Percentiles rank a stretch among this genome's conserved stretches.
Evolutionary conservation across 164 flowering plant species (phyloP).

Genomic region (Vitis rupestris): DNA sequence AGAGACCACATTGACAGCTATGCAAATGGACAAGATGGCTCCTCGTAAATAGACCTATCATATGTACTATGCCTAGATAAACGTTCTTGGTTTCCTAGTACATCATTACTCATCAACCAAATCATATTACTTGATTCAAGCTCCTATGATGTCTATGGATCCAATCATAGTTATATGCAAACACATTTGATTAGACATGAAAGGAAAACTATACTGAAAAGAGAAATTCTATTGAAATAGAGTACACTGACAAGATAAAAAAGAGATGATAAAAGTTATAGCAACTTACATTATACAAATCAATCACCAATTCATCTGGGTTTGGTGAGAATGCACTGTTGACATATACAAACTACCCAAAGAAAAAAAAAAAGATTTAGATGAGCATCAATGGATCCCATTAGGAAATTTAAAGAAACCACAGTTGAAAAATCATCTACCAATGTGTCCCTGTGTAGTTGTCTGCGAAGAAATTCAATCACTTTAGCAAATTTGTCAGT

Average conservation of each 20-base stretch:
- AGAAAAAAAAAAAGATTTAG: background rate
- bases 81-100: no score
- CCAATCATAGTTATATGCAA: no score
- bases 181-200: no score
- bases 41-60: no score
- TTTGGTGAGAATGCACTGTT: constrained; percentile 97
- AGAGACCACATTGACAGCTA: no score
- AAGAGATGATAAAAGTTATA: background rate
- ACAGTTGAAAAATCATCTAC: constrained; percentile 27
- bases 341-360: constrained; percentile 76
- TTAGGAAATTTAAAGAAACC: background rate
- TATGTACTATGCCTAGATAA: no score
- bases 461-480: constrained; percentile 84
- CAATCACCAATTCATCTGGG: constrained; percentile 85
- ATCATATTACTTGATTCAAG: no score
- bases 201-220: no score
- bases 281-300: constrained; percentile 76
- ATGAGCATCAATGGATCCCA: background rate
- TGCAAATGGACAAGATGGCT: no score
- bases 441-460: constrained; percentile 86
- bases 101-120: no score
- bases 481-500: constrained; percentile 88
- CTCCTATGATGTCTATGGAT: no score
- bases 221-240: background rate
- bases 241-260: background rate